Conservation (phyloP, 83 land plant genomes). For the Diphasiastrum complanatum region DNA sequence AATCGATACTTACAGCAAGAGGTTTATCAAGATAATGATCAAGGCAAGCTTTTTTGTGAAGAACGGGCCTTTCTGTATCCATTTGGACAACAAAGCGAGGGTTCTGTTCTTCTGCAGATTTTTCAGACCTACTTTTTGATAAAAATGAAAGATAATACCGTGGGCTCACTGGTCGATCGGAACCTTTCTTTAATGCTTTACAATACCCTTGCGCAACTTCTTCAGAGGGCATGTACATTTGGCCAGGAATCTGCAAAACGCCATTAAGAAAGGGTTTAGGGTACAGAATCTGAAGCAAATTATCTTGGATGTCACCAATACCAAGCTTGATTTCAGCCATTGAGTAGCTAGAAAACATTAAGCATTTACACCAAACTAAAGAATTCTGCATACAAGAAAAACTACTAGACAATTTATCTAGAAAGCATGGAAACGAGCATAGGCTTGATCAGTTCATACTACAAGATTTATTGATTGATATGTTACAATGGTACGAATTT, state of each 20-base stretch:
- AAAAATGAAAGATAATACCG: slow-evolving; percentile 43
- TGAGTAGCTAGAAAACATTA: no score
- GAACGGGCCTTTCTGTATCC: slow-evolving; percentile 47
- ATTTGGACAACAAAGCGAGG: slow-evolving; percentile 55
- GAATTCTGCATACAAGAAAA: no score
- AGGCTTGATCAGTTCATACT: no score
- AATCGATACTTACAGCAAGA: slow-evolving; percentile 29
- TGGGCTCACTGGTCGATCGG: slow-evolving; percentile 41
- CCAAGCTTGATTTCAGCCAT: no score
- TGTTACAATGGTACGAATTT: no score
- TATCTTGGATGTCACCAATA: no score
- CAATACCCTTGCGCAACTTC: slow-evolving; percentile 48
- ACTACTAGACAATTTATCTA: no score
- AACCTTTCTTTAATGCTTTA: slow-evolving; percentile 43
- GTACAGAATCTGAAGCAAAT: no score
- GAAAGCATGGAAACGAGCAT: no score
- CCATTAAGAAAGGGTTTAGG: neutral
- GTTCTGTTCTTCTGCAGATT: slow-evolving; percentile 20
- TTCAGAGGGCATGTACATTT: slow-evolving; percentile 40
- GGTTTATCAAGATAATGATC: slow-evolving; percentile 56
- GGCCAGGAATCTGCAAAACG: slow-evolving; percentile 35
- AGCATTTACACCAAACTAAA: no score
- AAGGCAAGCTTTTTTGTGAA: slow-evolving; percentile 50
- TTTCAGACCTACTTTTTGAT: slow-evolving; percentile 32
- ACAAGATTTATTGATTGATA: no score